A percentile compares a stretch with the other conserved stretches of the same genome.
These are phyloP conservation scores for Lipomyces starkeyi DNA, from an alignment of 805 yeast species.

Conservation along the genomic window DNA sequence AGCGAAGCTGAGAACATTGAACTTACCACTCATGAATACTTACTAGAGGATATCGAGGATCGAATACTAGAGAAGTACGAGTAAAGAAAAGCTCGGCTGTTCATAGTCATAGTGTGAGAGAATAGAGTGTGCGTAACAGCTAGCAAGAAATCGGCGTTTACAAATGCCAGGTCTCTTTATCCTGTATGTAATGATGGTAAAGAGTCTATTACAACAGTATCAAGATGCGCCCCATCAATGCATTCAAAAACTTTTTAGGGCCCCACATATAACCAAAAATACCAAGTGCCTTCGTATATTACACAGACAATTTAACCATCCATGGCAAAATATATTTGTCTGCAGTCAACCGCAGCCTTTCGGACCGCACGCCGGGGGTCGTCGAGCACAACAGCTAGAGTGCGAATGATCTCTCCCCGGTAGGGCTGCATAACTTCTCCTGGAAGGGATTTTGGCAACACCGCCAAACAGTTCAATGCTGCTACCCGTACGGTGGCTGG, in stretches of 20 bases:
- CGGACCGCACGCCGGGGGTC: conserved; percentile 79
- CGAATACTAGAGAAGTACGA: conserved; percentile 49
- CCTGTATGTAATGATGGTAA: not conserved
- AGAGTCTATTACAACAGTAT: conserved; percentile 6
- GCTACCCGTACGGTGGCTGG: conserved; percentile 59
- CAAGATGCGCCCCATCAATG: conserved; percentile 3
- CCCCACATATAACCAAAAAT: not conserved
- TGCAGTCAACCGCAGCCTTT: conserved; percentile 74
- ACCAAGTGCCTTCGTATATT: not conserved
- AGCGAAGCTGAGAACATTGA: conserved; percentile 77
- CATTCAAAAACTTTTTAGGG: not conserved
- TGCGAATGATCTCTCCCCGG: conserved; percentile 55
- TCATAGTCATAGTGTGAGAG: not conserved
- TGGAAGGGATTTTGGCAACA: conserved; percentile 51
- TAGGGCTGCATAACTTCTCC: conserved; percentile 57
- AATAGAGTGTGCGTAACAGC: not conserved
- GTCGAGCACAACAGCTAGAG: conserved; percentile 62
- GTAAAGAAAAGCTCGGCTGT: not conserved
- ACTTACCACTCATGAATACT: conserved; percentile 61
- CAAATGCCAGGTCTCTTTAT: not conserved
- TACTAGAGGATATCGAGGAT: conserved; percentile 65
- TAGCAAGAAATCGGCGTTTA: not conserved
- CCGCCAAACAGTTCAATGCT: conserved; percentile 63
- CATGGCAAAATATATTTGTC: conserved; percentile 70
- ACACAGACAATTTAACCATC: conserved; percentile 13